Base-by-base conservation (phyloP, 768 basidiomycete species). In the Hypsizygus marmoreus region DNA sequence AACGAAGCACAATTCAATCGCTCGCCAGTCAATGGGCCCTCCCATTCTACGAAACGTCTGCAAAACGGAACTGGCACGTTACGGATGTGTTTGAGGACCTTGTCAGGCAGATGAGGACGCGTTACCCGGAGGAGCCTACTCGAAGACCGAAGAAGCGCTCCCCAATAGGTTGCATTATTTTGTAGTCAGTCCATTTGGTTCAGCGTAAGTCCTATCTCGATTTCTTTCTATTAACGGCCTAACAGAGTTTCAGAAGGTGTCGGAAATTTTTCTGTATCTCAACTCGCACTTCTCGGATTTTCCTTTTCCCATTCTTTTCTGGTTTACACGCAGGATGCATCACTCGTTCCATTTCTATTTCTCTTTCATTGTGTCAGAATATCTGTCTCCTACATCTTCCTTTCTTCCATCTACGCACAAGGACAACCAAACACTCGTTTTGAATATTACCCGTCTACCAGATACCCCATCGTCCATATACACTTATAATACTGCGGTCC, bases 41-140 rank as follows among this genome's bases (percentile, higher is more conserved):
- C n/a, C 86, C 76, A 8, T 87, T 89, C 58, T 91, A 86, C 60
- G 91, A 92, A 68, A 92, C 90, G 2, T 91, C 88, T n/a, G 88
- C 90, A 8, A 92, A 91, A 64, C 74, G 80, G 36, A 83, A 91
- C 58, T 89, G 86, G 88, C 81, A 91, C 54, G 75, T 92, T 42
- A 68, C 68, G 7, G 87, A 89, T 29, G 88, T 86, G 13, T 92
- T 92, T 28, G 82, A 87, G 55, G 85, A 86, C 49, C 74, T 91
- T 22, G 68, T 89, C 36, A 76, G 77, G 51, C 88, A 87, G 55
- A 88, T 91, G 88, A 77, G 84, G 23, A 63, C 54, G 41, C 75
- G 76, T 47, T 88, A 84, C 61, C 86, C 87, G 13, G 57, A 68
- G 29, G 75, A 79, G 32, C 58, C 63, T 24, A 66, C 65, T 45